These are phyloP conservation scores for Tilletia horrida DNA, from an alignment of 1,284 basidiomycete species.

Conservation along the genomic window DNA sequence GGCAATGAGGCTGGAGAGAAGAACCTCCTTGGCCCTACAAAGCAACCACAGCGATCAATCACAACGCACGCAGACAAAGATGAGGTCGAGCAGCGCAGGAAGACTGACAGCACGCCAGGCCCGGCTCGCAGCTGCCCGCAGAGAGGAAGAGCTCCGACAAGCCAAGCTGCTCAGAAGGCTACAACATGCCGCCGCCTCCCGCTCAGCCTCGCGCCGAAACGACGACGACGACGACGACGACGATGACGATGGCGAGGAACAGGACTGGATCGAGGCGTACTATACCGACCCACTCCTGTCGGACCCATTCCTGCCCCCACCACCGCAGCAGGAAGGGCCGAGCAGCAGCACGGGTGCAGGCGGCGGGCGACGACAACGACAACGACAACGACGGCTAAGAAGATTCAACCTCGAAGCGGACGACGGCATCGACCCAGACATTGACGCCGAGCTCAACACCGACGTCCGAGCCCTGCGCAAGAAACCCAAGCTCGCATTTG, in stretches of 20 bases:
- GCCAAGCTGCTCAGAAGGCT: background rate
- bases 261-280: background rate
- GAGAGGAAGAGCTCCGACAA: background rate
- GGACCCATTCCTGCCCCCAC: conserved; percentile 8
- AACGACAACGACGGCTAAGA: too few species aligned
- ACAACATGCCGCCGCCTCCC: background rate
- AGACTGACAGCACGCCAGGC: background rate
- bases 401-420: background rate
- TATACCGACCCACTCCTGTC: conserved; percentile 11
- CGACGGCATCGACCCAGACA: conserved; percentile 6
- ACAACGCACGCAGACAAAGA: too few species aligned
- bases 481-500: conserved; percentile 10
- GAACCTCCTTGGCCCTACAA: too few species aligned
- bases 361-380: too few species aligned
- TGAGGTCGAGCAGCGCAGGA: background rate
- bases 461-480: conserved; percentile 15
- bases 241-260: background rate
- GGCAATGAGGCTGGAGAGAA: too few species aligned
- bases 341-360: background rate
- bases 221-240: conserved; percentile 1
- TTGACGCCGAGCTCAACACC: conserved; percentile 10
- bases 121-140: conserved; percentile 4
- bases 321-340: background rate
- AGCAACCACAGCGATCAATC: too few species aligned
- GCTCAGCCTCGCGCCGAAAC: background rate